A percentile compares a stretch with the other conserved stretches of the same genome.
Evolutionary conservation across 2,329 filamentous ascomycete species (phyloP).

Genomic region (Colletotrichum cordylinicola): DNA sequence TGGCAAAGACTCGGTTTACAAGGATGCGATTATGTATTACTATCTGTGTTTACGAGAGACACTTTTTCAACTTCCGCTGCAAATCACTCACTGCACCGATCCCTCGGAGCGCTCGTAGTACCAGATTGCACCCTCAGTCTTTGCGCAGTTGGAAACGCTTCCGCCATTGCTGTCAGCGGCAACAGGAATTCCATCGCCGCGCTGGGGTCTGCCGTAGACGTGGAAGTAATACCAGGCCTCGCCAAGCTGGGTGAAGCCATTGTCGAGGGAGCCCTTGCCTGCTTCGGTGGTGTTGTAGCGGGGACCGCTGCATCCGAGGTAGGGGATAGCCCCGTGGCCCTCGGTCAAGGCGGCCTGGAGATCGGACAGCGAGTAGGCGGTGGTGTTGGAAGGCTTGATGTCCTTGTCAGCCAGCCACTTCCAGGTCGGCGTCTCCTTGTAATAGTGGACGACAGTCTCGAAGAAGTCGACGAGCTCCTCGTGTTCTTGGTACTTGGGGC

Average conservation of each 20-base stretch:
- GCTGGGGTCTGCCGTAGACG: conserved; percentile 62
- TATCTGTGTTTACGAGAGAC: neutral
- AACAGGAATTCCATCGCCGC: conserved; percentile 48
- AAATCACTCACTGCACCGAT: neutral
- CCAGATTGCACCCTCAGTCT: conserved; percentile 53
- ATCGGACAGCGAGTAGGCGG: conserved; percentile 57
- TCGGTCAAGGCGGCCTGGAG: conserved; percentile 56
- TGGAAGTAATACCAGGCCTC: conserved; percentile 75
- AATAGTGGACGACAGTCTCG: conserved; percentile 63
- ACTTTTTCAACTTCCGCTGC: neutral
- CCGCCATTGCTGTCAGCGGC: conserved; percentile 52
- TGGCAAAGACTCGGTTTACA: neutral
- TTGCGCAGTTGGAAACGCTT: conserved; percentile 60
- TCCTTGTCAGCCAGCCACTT: conserved; percentile 59
- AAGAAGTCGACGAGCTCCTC: conserved; percentile 69
- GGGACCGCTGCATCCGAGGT: conserved; percentile 66
- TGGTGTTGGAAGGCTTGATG: conserved; percentile 65
- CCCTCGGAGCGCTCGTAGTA: conserved; percentile 57
- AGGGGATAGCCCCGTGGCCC: conserved; percentile 61
- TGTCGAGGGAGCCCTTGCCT: conserved; percentile 59
- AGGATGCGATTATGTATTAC: neutral
- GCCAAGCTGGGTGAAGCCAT: conserved; percentile 60
- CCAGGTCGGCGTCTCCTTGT: conserved; percentile 64
- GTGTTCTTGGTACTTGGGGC: conserved; percentile 59
- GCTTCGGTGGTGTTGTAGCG: conserved; percentile 65